Evolutionary conservation across 352 stramenopile genomes (phyloP).

Genomic region (Globisporangium nunn): DNA sequence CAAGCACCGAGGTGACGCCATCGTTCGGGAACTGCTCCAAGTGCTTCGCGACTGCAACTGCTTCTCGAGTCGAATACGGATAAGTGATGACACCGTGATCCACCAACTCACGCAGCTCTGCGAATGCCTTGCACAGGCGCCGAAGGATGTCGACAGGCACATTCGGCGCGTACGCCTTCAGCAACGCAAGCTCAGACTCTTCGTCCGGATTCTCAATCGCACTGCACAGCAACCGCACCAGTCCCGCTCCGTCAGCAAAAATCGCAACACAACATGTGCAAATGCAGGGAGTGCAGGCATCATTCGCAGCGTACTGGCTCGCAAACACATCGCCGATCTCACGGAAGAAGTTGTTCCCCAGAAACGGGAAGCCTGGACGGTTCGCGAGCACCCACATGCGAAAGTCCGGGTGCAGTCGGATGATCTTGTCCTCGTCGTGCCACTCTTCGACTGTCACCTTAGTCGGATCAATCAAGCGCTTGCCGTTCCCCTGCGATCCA

Average conservation of each 20-base stretch:
- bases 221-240: conserved; percentile 10
- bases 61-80: conserved; percentile 92
- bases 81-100: conserved; percentile 90
- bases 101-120: conserved; percentile 84
- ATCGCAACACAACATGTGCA: neutral
- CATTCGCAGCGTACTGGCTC: conserved; percentile 53
- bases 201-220: conserved; percentile 89
- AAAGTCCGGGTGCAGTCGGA: conserved; percentile 91
- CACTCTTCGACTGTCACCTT: conserved; percentile 61
- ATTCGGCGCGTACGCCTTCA: conserved; percentile 87
- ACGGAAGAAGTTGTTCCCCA: conserved; percentile 95
- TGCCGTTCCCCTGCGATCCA: conserved; percentile 73
- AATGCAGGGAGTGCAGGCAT: neutral
- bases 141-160: conserved; percentile 73
- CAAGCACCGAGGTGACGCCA: conserved; percentile 71
- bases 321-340: conserved; percentile 94
- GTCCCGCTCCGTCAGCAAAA: conserved; percentile 1
- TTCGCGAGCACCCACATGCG: conserved; percentile 94
- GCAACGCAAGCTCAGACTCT: conserved; percentile 85
- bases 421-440: conserved; percentile 72
- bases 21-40: conserved; percentile 90
- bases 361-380: conserved; percentile 93
- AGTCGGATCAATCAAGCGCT: conserved; percentile 64
- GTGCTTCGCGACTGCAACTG: conserved; percentile 92
- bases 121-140: conserved; percentile 83